A percentile compares a stretch with the other conserved stretches of the same genome.
These are phyloP conservation scores for Lecanoromycetidae sp. DNA, from an alignment of 2,329 filamentous ascomycete species.

Conservation along the genomic window DNA sequence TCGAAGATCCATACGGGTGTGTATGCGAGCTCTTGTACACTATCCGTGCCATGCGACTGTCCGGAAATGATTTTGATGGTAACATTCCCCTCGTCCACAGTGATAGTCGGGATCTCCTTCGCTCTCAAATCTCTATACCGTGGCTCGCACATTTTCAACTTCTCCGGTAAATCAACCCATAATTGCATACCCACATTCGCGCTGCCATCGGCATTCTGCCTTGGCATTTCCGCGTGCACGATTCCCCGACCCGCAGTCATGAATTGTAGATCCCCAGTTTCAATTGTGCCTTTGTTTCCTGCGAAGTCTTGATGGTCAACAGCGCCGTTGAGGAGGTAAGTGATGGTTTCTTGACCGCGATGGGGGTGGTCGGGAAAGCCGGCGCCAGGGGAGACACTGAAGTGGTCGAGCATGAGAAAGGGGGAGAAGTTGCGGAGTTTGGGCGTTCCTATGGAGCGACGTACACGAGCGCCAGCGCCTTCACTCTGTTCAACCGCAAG, in stretches of 20 bases:
- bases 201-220: constrained; percentile 60
- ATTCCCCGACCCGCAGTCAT: constrained; percentile 92
- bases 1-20: constrained; percentile 96
- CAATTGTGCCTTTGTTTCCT: constrained; percentile 71
- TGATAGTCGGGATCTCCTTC: constrained; percentile 64
- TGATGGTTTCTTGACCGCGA: constrained; percentile 79
- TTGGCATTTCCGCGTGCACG: constrained; percentile 92
- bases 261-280: constrained; percentile 85
- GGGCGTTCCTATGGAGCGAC: constrained; percentile 75
- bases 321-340: constrained; percentile 73
- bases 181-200: constrained; percentile 82
- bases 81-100: constrained; percentile 59
- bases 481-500: constrained; percentile 76
- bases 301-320: constrained; percentile 91
- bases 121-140: constrained; percentile 78
- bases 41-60: constrained; percentile 70
- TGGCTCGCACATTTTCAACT: constrained; percentile 79
- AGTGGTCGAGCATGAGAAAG: constrained; percentile 95
- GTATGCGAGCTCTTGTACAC: constrained; percentile 80
- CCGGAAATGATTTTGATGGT: constrained; percentile 84
- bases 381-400: constrained; percentile 63
- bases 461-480: constrained; percentile 74
- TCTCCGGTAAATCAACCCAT: constrained; percentile 80
- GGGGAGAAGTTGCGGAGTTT: constrained; percentile 76
- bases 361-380: constrained; percentile 83